Base-by-base conservation (phyloP, 2,329 filamentous ascomycete genomes). In the Dryadomyces quercus-mongolicae region DNA sequence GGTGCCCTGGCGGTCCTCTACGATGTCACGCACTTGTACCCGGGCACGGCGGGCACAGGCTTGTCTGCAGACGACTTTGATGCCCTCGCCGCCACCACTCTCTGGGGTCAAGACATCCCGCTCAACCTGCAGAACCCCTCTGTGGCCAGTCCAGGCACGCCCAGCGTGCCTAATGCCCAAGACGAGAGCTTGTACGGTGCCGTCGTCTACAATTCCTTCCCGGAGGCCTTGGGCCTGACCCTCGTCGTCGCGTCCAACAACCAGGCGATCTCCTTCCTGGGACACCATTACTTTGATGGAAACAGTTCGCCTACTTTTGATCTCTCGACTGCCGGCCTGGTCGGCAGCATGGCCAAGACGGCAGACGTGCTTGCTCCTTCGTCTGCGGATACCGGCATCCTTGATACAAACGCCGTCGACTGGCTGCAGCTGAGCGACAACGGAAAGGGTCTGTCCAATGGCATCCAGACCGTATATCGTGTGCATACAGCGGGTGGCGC, bases 201-300 rank as follows among this genome's bases (percentile, higher is more conserved):
- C 44, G 70, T 71, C n/a, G 64, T 69, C 50, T 62, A 69, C 7
- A 60, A 69, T n/a, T 74, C 77, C 2, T 78, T 78, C 60, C 36
- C 36, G 3, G 67, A 68, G 46, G 58, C 66, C 21, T 64, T 68
- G 31, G 66, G 67, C 2, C 65, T 70, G 3, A 65, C 70, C 2
- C 63, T 74, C 38, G 57, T 62, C 10, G 10, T 40, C 3, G 10
- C 36, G 10, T 40, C 36, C 40, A 53, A 50, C 15, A 5, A 43
- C 18, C 10, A 62, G 6, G 58, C 63, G 2, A 56, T 77, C 6
- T 66, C 68, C 50, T 73, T 75, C 61, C 64, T 83, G 15, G 85
- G 85, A 34, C 74, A 80, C 61, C 85, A 89, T 73, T 86, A 74
- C 75, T 88, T 88, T 72, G 76, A 76, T 66, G 57, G 58, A 49